These are phyloP conservation scores for Saccharum spontaneum DNA, from an alignment of 176 grass and related monocot species.

Conservation along the genomic window DNA sequence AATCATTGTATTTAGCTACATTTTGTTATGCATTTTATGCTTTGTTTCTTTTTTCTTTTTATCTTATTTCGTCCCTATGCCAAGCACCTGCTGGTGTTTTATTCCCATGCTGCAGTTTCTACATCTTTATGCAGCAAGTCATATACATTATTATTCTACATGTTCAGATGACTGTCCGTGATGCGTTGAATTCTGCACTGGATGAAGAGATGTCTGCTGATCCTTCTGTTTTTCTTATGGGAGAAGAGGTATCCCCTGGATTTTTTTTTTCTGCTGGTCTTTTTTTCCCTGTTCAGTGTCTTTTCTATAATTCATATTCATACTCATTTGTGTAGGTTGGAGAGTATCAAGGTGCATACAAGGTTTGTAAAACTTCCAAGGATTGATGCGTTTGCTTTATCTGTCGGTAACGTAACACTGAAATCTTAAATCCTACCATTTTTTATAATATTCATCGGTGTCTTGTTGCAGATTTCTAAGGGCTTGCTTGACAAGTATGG, in stretches of 20 bases:
- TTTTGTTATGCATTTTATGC: background rate
- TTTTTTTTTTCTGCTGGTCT: background rate
- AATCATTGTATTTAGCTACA: background rate
- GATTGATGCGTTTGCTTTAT: background rate
- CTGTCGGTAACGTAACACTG: background rate
- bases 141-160: constrained; percentile 26
- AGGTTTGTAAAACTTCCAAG: constrained; percentile 45
- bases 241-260: constrained; percentile 78
- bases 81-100: background rate
- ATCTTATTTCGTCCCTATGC: background rate
- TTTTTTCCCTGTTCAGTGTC: background rate
- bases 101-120: background rate
- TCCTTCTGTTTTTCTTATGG: constrained; percentile 95
- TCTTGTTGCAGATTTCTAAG: constrained; percentile 78
- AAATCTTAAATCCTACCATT: background rate
- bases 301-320: constrained; percentile 24
- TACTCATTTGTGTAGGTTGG: constrained; percentile 65
- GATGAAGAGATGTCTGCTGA: constrained; percentile 99
- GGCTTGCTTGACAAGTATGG: constrained; percentile 96
- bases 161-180: constrained; percentile 84
- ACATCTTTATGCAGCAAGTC: constrained; percentile 19
- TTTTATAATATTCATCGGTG: constrained; percentile 25
- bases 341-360: constrained; percentile 98
- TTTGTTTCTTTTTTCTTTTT: background rate
- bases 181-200: constrained; percentile 90